Conservation (phyloP, 495 filamentous ascomycete genomes). For the Penicillium samsonianum region DNA sequence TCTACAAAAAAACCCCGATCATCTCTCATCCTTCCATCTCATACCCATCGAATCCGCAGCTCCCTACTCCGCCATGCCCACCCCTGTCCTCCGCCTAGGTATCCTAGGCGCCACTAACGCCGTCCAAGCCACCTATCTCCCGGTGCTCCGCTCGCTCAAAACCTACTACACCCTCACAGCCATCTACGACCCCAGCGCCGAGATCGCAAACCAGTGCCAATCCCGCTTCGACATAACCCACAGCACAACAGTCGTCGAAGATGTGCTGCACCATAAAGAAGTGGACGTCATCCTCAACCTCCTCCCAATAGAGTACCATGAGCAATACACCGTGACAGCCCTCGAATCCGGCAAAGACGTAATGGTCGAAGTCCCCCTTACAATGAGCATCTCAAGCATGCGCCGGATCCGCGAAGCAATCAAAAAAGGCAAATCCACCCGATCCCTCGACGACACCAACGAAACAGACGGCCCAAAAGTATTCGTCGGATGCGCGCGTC, state of each 20-base stretch:
- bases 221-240: slow-evolving; percentile 15
- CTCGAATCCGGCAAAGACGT: slow-evolving; percentile 53
- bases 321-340: slow-evolving; percentile 48
- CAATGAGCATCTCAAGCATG: slow-evolving; percentile 42
- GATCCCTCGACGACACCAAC: not conserved
- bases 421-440: slow-evolving; percentile 17
- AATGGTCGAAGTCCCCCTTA: slow-evolving; percentile 58
- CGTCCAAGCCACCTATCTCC: slow-evolving; percentile 53
- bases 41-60: not conserved
- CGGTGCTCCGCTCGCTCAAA: slow-evolving; percentile 43
- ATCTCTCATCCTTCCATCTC: not conserved
- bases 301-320: slow-evolving; percentile 54
- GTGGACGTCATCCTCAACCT: slow-evolving; percentile 56
- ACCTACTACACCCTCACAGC: slow-evolving; percentile 39
- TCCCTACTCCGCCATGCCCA: not conserved
- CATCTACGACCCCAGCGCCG: slow-evolving; percentile 41
- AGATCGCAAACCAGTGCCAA: slow-evolving; percentile 16
- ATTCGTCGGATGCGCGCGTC: slow-evolving; percentile 57
- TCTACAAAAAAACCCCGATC: not conserved
- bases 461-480: slow-evolving; percentile 33
- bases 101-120: slow-evolving; percentile 49
- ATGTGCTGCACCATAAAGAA: slow-evolving; percentile 23
- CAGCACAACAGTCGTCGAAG: slow-evolving; percentile 15
- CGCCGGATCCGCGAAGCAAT: slow-evolving; percentile 44
- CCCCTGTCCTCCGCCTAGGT: slow-evolving; percentile 39